phyloP scores from a whole-genome alignment of 2,329 filamentous ascomycete genomes.

The Neoascochyta sp. region DNA sequence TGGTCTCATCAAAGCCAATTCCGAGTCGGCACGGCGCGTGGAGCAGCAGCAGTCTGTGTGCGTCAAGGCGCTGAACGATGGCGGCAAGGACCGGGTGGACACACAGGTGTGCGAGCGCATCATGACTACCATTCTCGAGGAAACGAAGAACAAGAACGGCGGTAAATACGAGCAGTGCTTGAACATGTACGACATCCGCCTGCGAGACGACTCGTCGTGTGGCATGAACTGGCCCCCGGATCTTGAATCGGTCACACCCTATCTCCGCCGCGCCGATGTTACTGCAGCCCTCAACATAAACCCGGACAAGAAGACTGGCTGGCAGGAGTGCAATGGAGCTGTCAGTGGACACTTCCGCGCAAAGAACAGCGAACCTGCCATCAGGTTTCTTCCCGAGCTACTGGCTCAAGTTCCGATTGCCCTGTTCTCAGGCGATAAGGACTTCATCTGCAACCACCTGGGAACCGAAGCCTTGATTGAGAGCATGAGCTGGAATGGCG shows the following conservation, averaged over 20 bases:
- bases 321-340: slow-evolving; percentile 82
- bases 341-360: slow-evolving; percentile 71
- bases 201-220: slow-evolving; percentile 76
- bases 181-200: slow-evolving; percentile 97
- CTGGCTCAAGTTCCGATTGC: slow-evolving; percentile 73
- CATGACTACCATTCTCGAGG: slow-evolving; percentile 65
- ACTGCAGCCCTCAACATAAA: slow-evolving; percentile 77
- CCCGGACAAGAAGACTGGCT: slow-evolving; percentile 75
- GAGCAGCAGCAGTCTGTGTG: slow-evolving; percentile 69
- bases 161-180: slow-evolving; percentile 60
- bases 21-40: slow-evolving; percentile 60
- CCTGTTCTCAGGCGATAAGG: slow-evolving; percentile 89
- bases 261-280: slow-evolving; percentile 80
- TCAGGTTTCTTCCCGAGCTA: slow-evolving; percentile 72
- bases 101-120: slow-evolving; percentile 70
- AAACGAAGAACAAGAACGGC: slow-evolving; percentile 57
- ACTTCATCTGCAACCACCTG: slow-evolving; percentile 95
- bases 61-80: slow-evolving; percentile 55
- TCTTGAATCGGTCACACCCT: slow-evolving; percentile 70
- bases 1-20: slow-evolving; percentile 66
- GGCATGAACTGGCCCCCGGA: slow-evolving; percentile 99
- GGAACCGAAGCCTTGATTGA: slow-evolving; percentile 89
- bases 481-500: slow-evolving; percentile 88
- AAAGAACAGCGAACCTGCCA: slow-evolving; percentile 66
- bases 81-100: slow-evolving; percentile 62